Conservation (phyloP, 2,329 filamentous ascomycete genomes). For the Pyrenophora tritici-repentis region DNA sequence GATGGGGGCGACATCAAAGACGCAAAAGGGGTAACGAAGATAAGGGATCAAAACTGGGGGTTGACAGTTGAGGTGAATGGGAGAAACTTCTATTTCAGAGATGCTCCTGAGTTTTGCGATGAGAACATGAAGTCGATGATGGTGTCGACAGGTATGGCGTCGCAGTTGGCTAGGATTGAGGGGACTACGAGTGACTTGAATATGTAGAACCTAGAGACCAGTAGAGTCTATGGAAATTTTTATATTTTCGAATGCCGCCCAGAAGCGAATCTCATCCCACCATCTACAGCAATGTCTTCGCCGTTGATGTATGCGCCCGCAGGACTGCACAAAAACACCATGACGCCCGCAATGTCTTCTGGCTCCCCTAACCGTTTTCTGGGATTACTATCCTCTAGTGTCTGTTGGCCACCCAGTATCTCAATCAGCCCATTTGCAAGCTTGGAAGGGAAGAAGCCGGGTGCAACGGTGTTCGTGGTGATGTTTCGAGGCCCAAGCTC, state of each 20-base stretch:
- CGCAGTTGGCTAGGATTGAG: conserved; percentile 34
- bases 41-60: conserved; percentile 27
- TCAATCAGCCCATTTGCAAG: conserved; percentile 47
- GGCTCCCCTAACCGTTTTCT: conserved; percentile 40
- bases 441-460: conserved; percentile 49
- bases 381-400: conserved; percentile 39
- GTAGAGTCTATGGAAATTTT: not conserved
- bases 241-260: conserved; percentile 38
- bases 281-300: conserved; percentile 41
- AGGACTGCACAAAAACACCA: conserved; percentile 42
- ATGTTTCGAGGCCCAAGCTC: conserved; percentile 49
- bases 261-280: conserved; percentile 33
- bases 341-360: conserved; percentile 46
- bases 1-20: conserved; percentile 40
- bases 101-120: conserved; percentile 27
- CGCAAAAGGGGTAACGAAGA: conserved; percentile 27
- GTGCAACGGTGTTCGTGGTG: conserved; percentile 47
- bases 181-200: conserved; percentile 13
- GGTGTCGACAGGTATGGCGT: conserved; percentile 36
- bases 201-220: not conserved
- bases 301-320: conserved; percentile 41
- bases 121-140: conserved; percentile 38
- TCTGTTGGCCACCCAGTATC: conserved; percentile 50
- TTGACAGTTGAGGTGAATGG: conserved; percentile 38
- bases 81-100: conserved; percentile 35